Percentiles rank a stretch among this genome's conserved stretches.
Conservation (phyloP, 148 eudicot species). For the Chenopodium berlandieri region DNA sequence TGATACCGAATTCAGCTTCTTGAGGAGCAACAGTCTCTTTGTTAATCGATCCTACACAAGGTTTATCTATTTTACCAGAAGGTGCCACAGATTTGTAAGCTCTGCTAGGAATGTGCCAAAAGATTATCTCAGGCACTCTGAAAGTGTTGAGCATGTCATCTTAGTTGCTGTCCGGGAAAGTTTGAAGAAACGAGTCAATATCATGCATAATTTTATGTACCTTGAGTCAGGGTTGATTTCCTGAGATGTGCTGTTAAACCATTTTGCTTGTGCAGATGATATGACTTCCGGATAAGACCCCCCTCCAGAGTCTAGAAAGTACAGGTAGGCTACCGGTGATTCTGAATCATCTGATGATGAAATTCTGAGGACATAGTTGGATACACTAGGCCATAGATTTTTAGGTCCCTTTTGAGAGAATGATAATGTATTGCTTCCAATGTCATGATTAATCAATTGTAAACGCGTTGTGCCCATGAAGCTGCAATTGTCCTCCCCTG, state of each 20-base stretch:
- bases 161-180: neutral
- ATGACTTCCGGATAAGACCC: conserved; percentile 92
- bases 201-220: conserved; percentile 26
- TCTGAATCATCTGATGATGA: conserved; percentile 44
- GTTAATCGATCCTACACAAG: conserved; percentile 81
- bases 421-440: conserved; percentile 40
- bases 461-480: conserved; percentile 66
- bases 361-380: conserved; percentile 66
- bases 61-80: conserved; percentile 22
- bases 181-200: neutral
- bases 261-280: conserved; percentile 66
- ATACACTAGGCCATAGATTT: conserved; percentile 83
- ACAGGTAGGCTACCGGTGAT: conserved; percentile 55
- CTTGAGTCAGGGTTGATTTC: conserved; percentile 71
- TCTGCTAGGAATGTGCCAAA: conserved; percentile 90
- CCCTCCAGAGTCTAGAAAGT: conserved; percentile 94
- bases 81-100: conserved; percentile 69
- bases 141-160: neutral
- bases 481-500: conserved; percentile 52
- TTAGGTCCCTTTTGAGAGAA: conserved; percentile 55
- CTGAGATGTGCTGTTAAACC: conserved; percentile 61
- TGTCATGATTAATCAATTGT: conserved; percentile 64
- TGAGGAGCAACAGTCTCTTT: conserved; percentile 73
- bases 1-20: conserved; percentile 77
- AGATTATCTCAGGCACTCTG: conserved; percentile 87